Base-by-base conservation (phyloP, 345 rosid species). In the Ricinus communis region DNA sequence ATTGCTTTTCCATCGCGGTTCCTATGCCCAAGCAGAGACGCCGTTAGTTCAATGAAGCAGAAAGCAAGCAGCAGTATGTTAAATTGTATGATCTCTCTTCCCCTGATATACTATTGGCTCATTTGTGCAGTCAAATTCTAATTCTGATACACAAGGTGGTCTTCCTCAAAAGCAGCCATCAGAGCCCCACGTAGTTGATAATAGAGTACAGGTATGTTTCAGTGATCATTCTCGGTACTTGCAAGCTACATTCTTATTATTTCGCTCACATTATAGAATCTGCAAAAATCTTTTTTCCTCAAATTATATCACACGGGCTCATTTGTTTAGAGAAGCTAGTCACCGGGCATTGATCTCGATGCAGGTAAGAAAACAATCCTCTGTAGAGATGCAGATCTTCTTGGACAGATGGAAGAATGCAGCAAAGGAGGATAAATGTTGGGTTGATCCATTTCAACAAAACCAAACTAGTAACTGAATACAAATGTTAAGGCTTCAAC, bases 321-420 rank as follows among this genome's bases (percentile, higher is more conserved):
- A 24, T 33, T 50, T 16, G 7, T 52, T 7, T 14, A 24, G n/a
- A 6, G 41, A 41, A 33, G 10, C 59, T 36, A 13, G 19, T 53
- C 8, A 9, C 24, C 19, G 22, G 16, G 31, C 8, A 50, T n/a
- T 51, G 24, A 36, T 50, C 40, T 67, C 56, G 66, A 46, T 77
- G 62, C 87, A 87, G 95, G 94, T 93, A 61, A 84, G 98, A 76
- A 84, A 68, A 71, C 95, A 88, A 43, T 94, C 98, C 59, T 83
- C 52, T 38, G 66, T 75, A 0, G 98, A 94, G 60, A 91, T 94
- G 97, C 84, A 82, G 72, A 82, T 82, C 31, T 88, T 91, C 77
- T 68, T 67, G 40, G 79, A 81, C 75, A 83, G 98, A 79, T 91
- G 97, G 98, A 79, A 77, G 74, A 72, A 77, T 56, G 97, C 96